phyloP scores from a whole-genome alignment of 2,329 filamentous ascomycete genomes.

The Parastagonospora nodorum region DNA sequence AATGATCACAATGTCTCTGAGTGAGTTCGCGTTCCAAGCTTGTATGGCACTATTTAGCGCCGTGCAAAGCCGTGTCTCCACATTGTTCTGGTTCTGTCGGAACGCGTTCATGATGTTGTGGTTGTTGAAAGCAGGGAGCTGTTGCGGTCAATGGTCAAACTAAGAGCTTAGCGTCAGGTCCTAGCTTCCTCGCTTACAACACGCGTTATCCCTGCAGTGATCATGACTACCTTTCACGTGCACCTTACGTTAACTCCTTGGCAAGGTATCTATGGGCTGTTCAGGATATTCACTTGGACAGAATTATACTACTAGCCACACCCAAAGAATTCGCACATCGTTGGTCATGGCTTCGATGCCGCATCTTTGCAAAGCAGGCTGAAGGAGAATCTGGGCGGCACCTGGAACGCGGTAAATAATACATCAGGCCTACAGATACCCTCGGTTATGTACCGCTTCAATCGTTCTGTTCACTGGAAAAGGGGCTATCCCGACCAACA shows the following conservation, averaged over 20 bases:
- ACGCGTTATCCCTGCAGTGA: conserved; percentile 1
- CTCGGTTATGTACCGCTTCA: conserved; percentile 85
- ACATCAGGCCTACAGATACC: conserved; percentile 84
- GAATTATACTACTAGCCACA: conserved; percentile 71
- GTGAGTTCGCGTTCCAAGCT: conserved; percentile 23
- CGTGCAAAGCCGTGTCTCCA: conserved; percentile 33
- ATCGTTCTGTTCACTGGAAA: conserved; percentile 76
- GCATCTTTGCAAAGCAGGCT: conserved; percentile 76
- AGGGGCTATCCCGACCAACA: conserved; percentile 77
- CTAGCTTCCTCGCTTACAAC: conserved; percentile 10
- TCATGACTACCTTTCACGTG: background rate
- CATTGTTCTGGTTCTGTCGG: conserved; percentile 24
- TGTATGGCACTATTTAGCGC: conserved; percentile 35
- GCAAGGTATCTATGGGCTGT: conserved; percentile 60
- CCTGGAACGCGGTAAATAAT: conserved; percentile 83
- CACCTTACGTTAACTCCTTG: background rate
- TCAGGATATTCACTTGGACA: conserved; percentile 67
- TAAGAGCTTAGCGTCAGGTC: conserved; percentile 10
- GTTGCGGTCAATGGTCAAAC: conserved; percentile 3
- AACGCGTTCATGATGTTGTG: conserved; percentile 26
- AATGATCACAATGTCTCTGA: conserved; percentile 35
- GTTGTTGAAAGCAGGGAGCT: conserved; percentile 13
- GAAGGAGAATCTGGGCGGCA: conserved; percentile 72
- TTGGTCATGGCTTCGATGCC: conserved; percentile 86
- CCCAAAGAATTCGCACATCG: conserved; percentile 74